These are phyloP conservation scores for Aspergillus pseudoviridinutans DNA, from an alignment of 2,329 filamentous ascomycete species.

Conservation along the genomic window DNA sequence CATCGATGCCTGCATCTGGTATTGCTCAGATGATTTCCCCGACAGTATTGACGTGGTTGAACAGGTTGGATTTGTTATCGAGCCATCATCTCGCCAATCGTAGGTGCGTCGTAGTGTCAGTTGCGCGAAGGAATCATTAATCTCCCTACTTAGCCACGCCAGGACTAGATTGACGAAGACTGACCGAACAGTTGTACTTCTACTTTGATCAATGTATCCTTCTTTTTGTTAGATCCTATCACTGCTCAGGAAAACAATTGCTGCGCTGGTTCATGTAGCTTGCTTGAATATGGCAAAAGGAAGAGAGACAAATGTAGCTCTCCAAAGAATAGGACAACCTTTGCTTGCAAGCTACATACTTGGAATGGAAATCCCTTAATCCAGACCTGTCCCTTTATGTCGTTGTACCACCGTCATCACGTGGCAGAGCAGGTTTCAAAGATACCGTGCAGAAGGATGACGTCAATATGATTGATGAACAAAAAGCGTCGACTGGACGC, in stretches of 20 bases:
- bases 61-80: too few species aligned
- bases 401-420: neutral
- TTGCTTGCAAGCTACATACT: neutral
- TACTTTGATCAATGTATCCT: neutral
- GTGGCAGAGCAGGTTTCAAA: neutral
- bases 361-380: neutral
- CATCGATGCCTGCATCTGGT: neutral
- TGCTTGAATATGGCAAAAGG: too few species aligned
- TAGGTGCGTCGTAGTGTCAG: neutral
- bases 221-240: neutral
- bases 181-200: neutral
- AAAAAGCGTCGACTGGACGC: neutral
- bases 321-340: too few species aligned
- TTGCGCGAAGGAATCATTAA: neutral
- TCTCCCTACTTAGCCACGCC: neutral
- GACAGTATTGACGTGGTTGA: neutral
- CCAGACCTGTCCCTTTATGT: neutral
- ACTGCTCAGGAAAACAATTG: neutral
- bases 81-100: neutral
- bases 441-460: slow-evolving; percentile 9
- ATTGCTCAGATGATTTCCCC: neutral
- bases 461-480: slow-evolving; percentile 23
- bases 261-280: too few species aligned
- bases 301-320: too few species aligned
- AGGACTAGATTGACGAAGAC: neutral